A percentile compares a stretch with the other conserved stretches of the same genome.
Conservation (phyloP, 106 monocot species). For the Platanthera guangdongensis region DNA sequence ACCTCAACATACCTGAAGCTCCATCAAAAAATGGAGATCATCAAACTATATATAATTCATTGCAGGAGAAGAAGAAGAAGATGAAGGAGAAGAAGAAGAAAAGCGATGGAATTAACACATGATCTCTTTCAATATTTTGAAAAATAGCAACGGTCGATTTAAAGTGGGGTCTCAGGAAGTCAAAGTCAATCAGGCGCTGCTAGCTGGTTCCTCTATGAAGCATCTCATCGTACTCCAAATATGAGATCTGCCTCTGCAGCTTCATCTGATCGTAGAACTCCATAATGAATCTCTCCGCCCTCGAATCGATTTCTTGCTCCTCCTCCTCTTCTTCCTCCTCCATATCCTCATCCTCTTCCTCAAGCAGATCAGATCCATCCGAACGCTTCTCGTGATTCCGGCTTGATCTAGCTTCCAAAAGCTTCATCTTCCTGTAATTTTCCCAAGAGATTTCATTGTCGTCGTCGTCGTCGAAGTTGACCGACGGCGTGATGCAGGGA, state of each 20-base stretch:
- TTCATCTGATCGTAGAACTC: conserved; percentile 24
- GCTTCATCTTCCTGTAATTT: not conserved
- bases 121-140: too few relatives aligned
- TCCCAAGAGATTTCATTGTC: conserved; percentile 8
- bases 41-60: too few relatives aligned
- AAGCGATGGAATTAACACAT: too few relatives aligned
- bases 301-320: conserved; percentile 15
- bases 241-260: conserved; percentile 17
- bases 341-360: not conserved
- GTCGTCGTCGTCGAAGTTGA: conserved; percentile 10
- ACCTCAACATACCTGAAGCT: too few relatives aligned
- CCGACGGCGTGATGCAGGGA: conserved; percentile 35
- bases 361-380: not conserved
- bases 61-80: too few relatives aligned
- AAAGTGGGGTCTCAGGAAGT: too few relatives aligned
- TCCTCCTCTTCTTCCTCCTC: not conserved
- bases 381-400: not conserved
- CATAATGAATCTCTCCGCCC: conserved; percentile 20
- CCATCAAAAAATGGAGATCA: too few relatives aligned
- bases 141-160: too few relatives aligned
- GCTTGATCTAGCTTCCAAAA: not conserved
- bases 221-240: conserved; percentile 19
- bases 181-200: too few relatives aligned
- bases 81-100: too few relatives aligned
- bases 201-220: conserved; percentile 1